Conservation (phyloP, 2,329 filamentous ascomycete genomes). For the Botrytis medusae region DNA sequence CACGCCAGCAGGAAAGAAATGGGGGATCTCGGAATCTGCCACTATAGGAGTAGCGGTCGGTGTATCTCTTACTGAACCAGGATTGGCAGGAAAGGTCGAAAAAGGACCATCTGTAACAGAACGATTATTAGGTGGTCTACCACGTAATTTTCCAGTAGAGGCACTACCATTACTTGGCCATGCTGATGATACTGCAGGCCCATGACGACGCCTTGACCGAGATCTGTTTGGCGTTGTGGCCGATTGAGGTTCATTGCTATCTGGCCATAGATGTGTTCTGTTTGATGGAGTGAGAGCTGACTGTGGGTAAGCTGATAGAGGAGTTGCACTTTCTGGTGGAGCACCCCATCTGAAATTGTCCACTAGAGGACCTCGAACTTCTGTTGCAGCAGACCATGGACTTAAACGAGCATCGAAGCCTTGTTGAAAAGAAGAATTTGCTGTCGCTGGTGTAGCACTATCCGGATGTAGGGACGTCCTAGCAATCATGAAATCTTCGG, state of each 20-base stretch:
- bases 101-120: slow-evolving; percentile 66
- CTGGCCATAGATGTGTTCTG: slow-evolving; percentile 43
- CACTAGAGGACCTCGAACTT: slow-evolving; percentile 32
- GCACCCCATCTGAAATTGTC: slow-evolving; percentile 39
- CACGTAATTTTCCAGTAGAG: slow-evolving; percentile 69
- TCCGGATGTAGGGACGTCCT: slow-evolving; percentile 41
- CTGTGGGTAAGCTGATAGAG: slow-evolving; percentile 69
- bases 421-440: slow-evolving; percentile 38
- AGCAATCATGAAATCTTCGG: slow-evolving; percentile 43
- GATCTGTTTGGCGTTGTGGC: slow-evolving; percentile 67
- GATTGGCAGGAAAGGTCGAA: slow-evolving; percentile 66
- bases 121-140: slow-evolving; percentile 74
- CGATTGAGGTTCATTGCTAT: slow-evolving; percentile 65
- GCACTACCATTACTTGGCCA: slow-evolving; percentile 70
- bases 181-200: slow-evolving; percentile 85
- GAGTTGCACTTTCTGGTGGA: slow-evolving; percentile 57
- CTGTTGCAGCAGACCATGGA: slow-evolving; percentile 38
- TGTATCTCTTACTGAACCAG: slow-evolving; percentile 47
- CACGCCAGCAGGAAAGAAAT: slow-evolving; percentile 39
- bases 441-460: slow-evolving; percentile 43
- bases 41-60: slow-evolving; percentile 46
- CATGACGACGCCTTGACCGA: slow-evolving; percentile 64
- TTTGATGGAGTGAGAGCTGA: slow-evolving; percentile 72
- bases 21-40: slow-evolving; percentile 43
- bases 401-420: slow-evolving; percentile 32